These are phyloP conservation scores for Scorias spongiosa DNA, from an alignment of 2,329 filamentous ascomycete genomes.

Conservation along the genomic window DNA sequence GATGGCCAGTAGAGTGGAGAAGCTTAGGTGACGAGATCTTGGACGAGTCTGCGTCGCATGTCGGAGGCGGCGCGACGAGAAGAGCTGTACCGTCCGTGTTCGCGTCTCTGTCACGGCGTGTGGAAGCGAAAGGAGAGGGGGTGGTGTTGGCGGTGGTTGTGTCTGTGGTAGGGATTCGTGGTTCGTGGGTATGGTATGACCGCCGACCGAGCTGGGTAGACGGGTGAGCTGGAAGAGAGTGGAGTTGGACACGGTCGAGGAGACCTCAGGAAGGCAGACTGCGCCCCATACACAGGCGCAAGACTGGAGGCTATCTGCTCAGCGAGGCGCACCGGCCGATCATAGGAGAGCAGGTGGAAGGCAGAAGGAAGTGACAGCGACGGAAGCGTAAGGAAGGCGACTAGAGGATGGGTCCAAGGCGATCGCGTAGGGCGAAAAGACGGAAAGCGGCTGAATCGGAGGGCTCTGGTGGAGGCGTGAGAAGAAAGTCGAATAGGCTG, in stretches of 20 bases:
- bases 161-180: background rate
- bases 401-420: too few relatives aligned
- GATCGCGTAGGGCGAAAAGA: too few relatives aligned
- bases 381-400: too few relatives aligned
- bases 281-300: background rate
- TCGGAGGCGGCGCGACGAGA: conserved; percentile 13
- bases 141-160: background rate
- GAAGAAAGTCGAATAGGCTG: too few relatives aligned
- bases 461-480: too few relatives aligned
- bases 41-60: conserved; percentile 21
- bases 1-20: conserved; percentile 9
- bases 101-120: conserved; percentile 2
- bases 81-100: background rate
- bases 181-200: background rate
- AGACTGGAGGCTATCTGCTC: background rate
- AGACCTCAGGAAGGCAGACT: background rate
- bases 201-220: background rate
- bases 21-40: conserved; percentile 17
- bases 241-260: background rate
- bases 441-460: background rate
- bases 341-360: background rate
- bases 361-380: too few relatives aligned
- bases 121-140: background rate
- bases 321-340: background rate
- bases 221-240: background rate